Evolutionary conservation across 75 land plant genomes (phyloP), one percentile per base, ranked within the genome.

Genomic region (Sequoia sempervirens): DNA sequence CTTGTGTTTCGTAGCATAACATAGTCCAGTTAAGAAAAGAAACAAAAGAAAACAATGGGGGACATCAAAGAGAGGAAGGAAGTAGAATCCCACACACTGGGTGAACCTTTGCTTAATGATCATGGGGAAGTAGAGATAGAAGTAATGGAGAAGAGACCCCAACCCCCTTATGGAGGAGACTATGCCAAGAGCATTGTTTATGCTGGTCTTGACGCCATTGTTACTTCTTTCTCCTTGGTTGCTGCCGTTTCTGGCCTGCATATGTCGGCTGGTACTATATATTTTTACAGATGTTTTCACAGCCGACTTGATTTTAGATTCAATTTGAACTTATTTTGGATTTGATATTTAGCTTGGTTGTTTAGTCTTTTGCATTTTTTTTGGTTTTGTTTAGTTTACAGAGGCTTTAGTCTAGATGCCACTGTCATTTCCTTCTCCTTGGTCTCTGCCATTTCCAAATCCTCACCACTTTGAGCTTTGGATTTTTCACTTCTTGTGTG

Each of bases 191-290:
- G 94, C 87, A 90, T 92, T 40, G 94, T 92, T 13, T 92, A 94
- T 58, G 93, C 89, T 17, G 96, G 94, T 13, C 84, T 94, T 20
- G 94, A 94, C 41, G 93, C 92, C 83, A 94, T 92, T 69, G 85
- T 92, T 83, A 92, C 94, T 37, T 91, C 89, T 82, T 92, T 92
- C 85, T 90, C 96, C 17, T 91, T 94, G 80, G 93, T 94, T n/a
- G 86, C 93, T 43, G 92, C 96, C n/a, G 90, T 92, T 26, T 91
- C 92, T 28, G 93, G 89, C 34, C 70, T 89, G 8, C 79, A 85
- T 52, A 84, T 87, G 20, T 88, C 91, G 46, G 85, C 93, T 52
- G 90, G 89, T 90, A 43, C 18, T 10, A 26, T 64, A 8, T 78
- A 10, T 68, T 37, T 10, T 41, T 18, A 56, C 54, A 53, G 34